These are phyloP conservation scores for Auriscalpium orientale DNA, from an alignment of 768 basidiomycete species.

Conservation along the genomic window DNA sequence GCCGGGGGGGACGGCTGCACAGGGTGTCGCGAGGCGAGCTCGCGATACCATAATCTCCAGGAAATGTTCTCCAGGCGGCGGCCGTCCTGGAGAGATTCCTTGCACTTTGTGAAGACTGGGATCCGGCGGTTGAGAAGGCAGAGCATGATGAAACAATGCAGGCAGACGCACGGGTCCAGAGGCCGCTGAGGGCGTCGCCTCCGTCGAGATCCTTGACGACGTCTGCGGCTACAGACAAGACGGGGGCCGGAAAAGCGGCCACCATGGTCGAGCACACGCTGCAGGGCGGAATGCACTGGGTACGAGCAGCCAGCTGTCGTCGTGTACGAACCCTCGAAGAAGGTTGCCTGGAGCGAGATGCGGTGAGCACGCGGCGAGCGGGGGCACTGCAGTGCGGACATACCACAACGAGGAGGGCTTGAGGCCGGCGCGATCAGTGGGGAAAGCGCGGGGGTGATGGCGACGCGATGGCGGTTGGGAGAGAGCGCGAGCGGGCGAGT, in stretches of 20 bases:
- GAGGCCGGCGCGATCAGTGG: too few species aligned
- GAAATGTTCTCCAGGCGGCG: constrained; percentile 78
- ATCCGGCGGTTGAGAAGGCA: neutral
- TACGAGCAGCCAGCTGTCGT: neutral
- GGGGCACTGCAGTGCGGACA: too few species aligned
- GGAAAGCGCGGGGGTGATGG: too few species aligned
- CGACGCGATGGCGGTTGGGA: too few species aligned
- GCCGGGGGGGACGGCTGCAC: constrained; percentile 24
- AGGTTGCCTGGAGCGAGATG: too few species aligned
- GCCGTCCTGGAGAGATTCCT: constrained; percentile 73
- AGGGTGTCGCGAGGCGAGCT: constrained; percentile 37
- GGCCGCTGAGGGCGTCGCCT: constrained; percentile 52
- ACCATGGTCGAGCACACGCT: constrained; percentile 31
- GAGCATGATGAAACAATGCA: too few species aligned
- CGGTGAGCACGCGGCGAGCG: too few species aligned
- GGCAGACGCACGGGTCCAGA: constrained; percentile 58
- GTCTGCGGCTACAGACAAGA: constrained; percentile 59
- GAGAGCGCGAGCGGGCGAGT: too few species aligned
- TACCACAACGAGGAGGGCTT: too few species aligned
- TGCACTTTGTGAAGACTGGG: constrained; percentile 80
- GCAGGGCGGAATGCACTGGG: neutral
- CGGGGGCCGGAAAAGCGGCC: constrained; percentile 48
- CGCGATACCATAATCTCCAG: constrained; percentile 78
- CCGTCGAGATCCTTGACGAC: constrained; percentile 63
- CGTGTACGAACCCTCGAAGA: too few species aligned